These are phyloP conservation scores for Mycena belliarum DNA, from an alignment of 768 basidiomycete species.

Conservation along the genomic window DNA sequence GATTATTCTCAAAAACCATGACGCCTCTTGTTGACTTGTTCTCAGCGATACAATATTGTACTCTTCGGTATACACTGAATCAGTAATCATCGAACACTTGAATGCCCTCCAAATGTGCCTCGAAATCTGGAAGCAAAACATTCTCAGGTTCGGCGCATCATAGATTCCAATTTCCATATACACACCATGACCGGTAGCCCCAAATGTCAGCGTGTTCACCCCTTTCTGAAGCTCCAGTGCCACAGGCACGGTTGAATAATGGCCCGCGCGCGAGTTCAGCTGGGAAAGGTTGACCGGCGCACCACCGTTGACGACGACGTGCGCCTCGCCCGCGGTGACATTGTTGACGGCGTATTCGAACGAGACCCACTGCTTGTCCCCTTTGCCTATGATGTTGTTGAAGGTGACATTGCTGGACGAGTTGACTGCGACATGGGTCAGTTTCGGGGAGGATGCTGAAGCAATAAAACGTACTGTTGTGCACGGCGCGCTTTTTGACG, in stretches of 20 bases:
- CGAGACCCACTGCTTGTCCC: slow-evolving; percentile 14
- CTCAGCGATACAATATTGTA: too few species aligned
- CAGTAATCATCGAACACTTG: slow-evolving; percentile 12
- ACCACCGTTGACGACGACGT: slow-evolving; percentile 21
- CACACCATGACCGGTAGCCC: too few species aligned
- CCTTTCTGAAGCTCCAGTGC: slow-evolving; percentile 16
- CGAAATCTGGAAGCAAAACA: not conserved
- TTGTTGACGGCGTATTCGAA: slow-evolving; percentile 15
- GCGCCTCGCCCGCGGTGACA: slow-evolving; percentile 16
- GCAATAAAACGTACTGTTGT: slow-evolving; percentile 4
- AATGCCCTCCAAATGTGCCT: slow-evolving; percentile 11
- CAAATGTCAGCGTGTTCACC: slow-evolving; percentile 16
- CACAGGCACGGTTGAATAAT: slow-evolving; percentile 13
- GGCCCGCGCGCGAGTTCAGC: slow-evolving; percentile 20
- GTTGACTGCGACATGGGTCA: not conserved
- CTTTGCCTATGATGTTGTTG: slow-evolving; percentile 6
- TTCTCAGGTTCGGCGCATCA: too few species aligned
- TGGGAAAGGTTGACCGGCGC: slow-evolving; percentile 12
- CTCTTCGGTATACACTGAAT: too few species aligned
- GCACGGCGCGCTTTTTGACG: slow-evolving; percentile 12
- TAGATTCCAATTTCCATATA: too few species aligned
- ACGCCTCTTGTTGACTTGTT: too few species aligned
- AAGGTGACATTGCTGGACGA: slow-evolving; percentile 16
- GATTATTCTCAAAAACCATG: too few species aligned
- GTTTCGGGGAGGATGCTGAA: not conserved